Evolutionary conservation across 2,329 filamentous ascomycete genomes (phyloP), one percentile per base, ranked within the genome.

Genomic region (Stemphylium vesicarium): DNA sequence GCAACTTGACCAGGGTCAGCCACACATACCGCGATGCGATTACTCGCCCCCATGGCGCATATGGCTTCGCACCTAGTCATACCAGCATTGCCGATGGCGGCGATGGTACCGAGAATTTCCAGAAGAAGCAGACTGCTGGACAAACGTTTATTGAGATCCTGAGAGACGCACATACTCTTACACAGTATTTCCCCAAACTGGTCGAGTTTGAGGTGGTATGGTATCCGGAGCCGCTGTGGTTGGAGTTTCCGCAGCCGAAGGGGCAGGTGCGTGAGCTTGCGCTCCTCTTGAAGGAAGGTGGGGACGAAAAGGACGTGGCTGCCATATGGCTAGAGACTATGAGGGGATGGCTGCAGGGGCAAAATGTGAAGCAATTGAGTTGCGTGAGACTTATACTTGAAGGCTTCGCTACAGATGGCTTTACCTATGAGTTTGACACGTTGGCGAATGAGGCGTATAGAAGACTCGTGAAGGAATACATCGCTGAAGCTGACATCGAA

Each of bases 151-250:
- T 41, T 12, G 33, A 53, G 15, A 64, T 64, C 3, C 20, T 64
- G 6, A 29, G 42, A 10, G 64, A 65, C 12, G 57, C 63, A 15
- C 29, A 53, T n/a, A 16, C 41, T 4, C 24, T 56, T 6, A 57
- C 59, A 29, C 35, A 50, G 3, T 46, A 29, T 24, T 67, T 66
- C 24, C 64, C 65, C 3, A 55, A 48, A 29, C 35, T 66, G 9
- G 47, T 44, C 1, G 20, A 45, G 1, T 65, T 50, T 32, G 57
- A 51, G 2, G 60, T 46, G 1, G 5, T 11, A 0, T 67, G 63
- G 59, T 10, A 50, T 32, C 24, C 43, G 11, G 41, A 44, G 26
- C 33, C 29, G 8, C 33, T 20, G 13, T 43, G 37, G 4, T 13
- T 24, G 2, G 40, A 51, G 35, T 38, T 40, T n/a, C 41, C 31